phyloP scores from a whole-genome alignment of 371 early-diverging fungal genomes.

The Apophysomyces variabilis region DNA sequence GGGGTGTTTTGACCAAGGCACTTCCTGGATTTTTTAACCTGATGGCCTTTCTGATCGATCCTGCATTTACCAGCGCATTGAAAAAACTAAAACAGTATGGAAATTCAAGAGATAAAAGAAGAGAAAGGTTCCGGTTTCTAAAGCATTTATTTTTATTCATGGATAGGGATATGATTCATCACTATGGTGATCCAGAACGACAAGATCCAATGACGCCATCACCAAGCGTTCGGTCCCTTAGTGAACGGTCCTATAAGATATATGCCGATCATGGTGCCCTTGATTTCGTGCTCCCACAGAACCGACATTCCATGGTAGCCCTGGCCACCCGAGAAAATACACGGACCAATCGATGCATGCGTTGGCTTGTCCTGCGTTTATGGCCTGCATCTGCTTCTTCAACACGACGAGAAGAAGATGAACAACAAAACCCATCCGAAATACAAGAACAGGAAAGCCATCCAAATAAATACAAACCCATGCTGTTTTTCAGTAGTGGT shows the following conservation, averaged over 20 bases:
- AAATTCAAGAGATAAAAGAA: too few relatives aligned
- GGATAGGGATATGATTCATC: conserved; percentile 19
- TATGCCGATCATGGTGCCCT: conserved; percentile 22
- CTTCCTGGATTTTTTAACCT: conserved; percentile 32
- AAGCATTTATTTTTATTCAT: background rate
- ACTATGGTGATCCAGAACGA: conserved; percentile 14
- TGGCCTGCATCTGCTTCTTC: background rate
- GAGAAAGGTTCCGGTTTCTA: background rate
- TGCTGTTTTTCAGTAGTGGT: too few relatives aligned
- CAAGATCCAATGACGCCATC: background rate
- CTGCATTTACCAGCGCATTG: conserved; percentile 20
- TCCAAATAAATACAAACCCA: too few relatives aligned
- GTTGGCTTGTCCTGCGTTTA: conserved; percentile 14
- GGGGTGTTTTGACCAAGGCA: conserved; percentile 25
- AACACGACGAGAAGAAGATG: background rate
- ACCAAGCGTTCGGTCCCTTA: background rate
- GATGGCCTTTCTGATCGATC: conserved; percentile 29
- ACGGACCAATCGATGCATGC: conserved; percentile 2
- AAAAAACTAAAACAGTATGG: conserved; percentile 18
- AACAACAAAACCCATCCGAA: background rate
- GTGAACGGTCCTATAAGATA: conserved; percentile 14
- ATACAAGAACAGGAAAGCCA: background rate
- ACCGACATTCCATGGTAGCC: background rate
- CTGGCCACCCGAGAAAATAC: background rate
- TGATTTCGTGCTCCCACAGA: conserved; percentile 16